Base-by-base conservation (phyloP, 1,139 yeast genomes). In the Diutina pseudorugosa region DNA sequence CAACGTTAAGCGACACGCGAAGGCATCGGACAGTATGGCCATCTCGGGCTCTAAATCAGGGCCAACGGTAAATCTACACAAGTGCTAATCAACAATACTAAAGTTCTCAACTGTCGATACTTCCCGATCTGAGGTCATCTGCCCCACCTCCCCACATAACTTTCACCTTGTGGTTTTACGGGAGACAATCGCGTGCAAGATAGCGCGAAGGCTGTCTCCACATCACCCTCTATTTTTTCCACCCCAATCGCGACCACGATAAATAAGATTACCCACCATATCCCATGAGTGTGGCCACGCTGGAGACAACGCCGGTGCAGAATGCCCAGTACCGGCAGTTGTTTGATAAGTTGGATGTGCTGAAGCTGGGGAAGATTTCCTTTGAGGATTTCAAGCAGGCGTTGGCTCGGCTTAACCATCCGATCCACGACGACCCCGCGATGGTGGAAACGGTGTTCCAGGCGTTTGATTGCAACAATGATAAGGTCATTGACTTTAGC, bases 391-490 rank as follows among this genome's bases (percentile, higher is more conserved):
- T 85, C 59, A 72, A 72, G 53, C 61, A 68, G 54, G 89, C 90
- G 1, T 71, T 83, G 54, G 68, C 71, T 52, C 60, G 68, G 21
- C 66, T 78, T 41, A 73, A 79, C 52, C 90, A 85, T 63, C 93
- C 95, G 1, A 71, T 88, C 40, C 80, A 81, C 54, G 75, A 81
- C 55, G 79, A 83, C 43, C 81, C 81, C 6, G 82, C 76, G 52
- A 79, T 88, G 33, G 76, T 86, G 21, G 69, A 71, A 54, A 70
- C 71, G 51, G 69, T 85, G 5, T 80, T 85, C 60, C 66, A 69
- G 50, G 72, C 82, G 3, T 77, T 85, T 61, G 86, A 83, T 63
- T 63, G 73, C 27, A 77, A 82, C 55, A 68, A 78, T 33, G 87
- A 82, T 60, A 72, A 77, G 25, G 67, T 72, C 9, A 74, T 84